A percentile compares a stretch with the other conserved stretches of the same genome.
Conservation (phyloP, 2,329 filamentous ascomycete genomes). For the Biscogniauxia sp. region DNA sequence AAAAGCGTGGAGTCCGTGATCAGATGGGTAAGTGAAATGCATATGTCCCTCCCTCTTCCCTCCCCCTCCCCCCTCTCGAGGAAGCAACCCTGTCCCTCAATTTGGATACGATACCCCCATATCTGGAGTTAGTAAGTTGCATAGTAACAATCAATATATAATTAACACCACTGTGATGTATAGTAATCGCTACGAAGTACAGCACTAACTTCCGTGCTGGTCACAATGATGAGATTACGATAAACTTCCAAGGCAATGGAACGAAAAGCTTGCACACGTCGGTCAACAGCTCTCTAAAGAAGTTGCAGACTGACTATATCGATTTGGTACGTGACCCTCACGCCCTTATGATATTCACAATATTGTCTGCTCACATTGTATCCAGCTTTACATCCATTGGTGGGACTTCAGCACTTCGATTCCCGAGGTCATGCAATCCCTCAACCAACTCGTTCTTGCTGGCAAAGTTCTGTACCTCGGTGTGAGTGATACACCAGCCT, state of each 20-base stretch:
- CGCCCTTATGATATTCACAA: neutral
- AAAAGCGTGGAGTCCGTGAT: slow-evolving; percentile 60
- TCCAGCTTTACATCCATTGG: slow-evolving; percentile 59
- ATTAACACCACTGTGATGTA: slow-evolving; percentile 5
- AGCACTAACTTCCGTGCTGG: slow-evolving; percentile 56
- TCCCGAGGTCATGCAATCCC: slow-evolving; percentile 65
- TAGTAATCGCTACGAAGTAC: slow-evolving; percentile 69
- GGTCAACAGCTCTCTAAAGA: slow-evolving; percentile 54
- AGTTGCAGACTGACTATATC: slow-evolving; percentile 66
- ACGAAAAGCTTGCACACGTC: slow-evolving; percentile 59
- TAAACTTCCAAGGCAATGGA: slow-evolving; percentile 58
- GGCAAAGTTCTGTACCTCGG: slow-evolving; percentile 69
- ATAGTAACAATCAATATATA: neutral
- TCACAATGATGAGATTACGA: slow-evolving; percentile 40
- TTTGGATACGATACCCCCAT: neutral
- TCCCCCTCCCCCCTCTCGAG: neutral
- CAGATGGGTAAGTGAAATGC: slow-evolving; percentile 52
- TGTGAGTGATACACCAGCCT: slow-evolving; percentile 67
- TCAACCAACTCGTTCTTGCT: slow-evolving; percentile 57
- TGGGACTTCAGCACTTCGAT: slow-evolving; percentile 68
- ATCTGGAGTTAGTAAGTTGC: neutral
- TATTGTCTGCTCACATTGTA: slow-evolving; percentile 10
- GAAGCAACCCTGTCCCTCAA: too few species aligned
- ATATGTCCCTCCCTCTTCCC: neutral
- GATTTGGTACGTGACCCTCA: slow-evolving; percentile 49